phyloP scores from a whole-genome alignment of 208 protist species.

The Trypanosomatidae sp. region DNA sequence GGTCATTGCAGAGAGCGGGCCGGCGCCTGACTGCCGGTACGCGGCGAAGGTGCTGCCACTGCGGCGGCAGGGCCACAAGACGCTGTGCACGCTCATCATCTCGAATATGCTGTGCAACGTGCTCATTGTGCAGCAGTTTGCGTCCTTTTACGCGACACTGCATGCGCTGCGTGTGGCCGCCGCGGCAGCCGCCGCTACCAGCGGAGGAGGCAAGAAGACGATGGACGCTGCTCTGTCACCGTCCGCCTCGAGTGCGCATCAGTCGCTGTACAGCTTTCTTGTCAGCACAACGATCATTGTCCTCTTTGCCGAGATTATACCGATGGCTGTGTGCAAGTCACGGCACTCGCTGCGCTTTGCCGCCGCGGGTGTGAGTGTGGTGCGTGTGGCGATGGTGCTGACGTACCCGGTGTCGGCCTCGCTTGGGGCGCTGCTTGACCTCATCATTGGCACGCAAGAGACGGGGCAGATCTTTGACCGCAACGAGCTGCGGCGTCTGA shows the following conservation, averaged over 20 bases:
- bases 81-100: constrained; percentile 77
- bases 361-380: constrained; percentile 53
- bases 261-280: constrained; percentile 41
- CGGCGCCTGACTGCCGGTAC: constrained; percentile 58
- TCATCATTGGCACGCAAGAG: constrained; percentile 45
- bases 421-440: constrained; percentile 67
- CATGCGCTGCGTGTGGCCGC: neutral
- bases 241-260: constrained; percentile 4
- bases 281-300: constrained; percentile 70
- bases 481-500: constrained; percentile 75
- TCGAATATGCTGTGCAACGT: constrained; percentile 85
- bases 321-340: constrained; percentile 84
- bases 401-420: constrained; percentile 66
- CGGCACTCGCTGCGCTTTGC: constrained; percentile 75
- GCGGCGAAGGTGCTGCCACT: constrained; percentile 64
- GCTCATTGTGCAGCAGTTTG: constrained; percentile 72
- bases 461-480: constrained; percentile 79
- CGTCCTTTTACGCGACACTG: constrained; percentile 16
- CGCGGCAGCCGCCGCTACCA: neutral
- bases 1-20: constrained; percentile 79
- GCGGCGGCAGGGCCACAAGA: constrained; percentile 64
- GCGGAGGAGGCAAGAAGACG: neutral
- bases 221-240: too few species aligned
- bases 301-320: constrained; percentile 75
- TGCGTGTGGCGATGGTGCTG: constrained; percentile 64